These are phyloP conservation scores for Hanseniaspora valbyensis DNA, from an alignment of 805 yeast genomes.

Conservation along the genomic window DNA sequence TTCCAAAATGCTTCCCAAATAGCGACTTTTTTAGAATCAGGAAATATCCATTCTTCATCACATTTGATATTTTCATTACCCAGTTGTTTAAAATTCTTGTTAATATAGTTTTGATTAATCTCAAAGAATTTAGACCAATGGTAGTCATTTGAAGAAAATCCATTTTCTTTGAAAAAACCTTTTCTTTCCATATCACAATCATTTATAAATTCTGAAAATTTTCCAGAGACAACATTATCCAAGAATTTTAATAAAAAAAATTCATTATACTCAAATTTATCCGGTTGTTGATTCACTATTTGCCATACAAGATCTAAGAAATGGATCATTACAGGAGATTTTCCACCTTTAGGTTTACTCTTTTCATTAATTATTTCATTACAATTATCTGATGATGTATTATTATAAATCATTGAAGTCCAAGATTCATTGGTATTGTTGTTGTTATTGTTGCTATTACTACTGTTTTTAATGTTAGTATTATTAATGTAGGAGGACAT, in stretches of 20 bases:
- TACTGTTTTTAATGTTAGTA: background rate
- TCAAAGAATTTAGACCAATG: constrained; percentile 65
- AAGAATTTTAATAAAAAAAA: constrained; percentile 71
- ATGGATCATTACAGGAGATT: constrained; percentile 92
- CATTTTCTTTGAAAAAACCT: constrained; percentile 50
- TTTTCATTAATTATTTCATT: background rate
- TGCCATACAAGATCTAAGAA: constrained; percentile 86
- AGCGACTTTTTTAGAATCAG: constrained; percentile 33
- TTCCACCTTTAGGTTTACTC: constrained; percentile 20
- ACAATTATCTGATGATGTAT: too few species aligned
- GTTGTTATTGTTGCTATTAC: background rate
- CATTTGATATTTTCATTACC: constrained; percentile 30
- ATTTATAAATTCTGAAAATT: constrained; percentile 80
- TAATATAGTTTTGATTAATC: constrained; percentile 45
- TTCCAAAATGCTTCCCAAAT: constrained; percentile 10
- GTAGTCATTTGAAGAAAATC: constrained; percentile 62
- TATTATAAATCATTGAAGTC: too few species aligned
- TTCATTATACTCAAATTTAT: constrained; percentile 75
- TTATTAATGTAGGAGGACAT: background rate
- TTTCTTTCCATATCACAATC: constrained; percentile 59
- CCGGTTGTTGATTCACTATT: constrained; percentile 56
- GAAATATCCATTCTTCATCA: constrained; percentile 36
- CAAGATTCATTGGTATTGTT: too few species aligned
- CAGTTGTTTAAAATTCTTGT: constrained; percentile 17
- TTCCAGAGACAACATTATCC: constrained; percentile 86